Evolutionary conservation across 106 monocot species (phyloP).

Genomic region (Dendrobium chrysotoxum): DNA sequence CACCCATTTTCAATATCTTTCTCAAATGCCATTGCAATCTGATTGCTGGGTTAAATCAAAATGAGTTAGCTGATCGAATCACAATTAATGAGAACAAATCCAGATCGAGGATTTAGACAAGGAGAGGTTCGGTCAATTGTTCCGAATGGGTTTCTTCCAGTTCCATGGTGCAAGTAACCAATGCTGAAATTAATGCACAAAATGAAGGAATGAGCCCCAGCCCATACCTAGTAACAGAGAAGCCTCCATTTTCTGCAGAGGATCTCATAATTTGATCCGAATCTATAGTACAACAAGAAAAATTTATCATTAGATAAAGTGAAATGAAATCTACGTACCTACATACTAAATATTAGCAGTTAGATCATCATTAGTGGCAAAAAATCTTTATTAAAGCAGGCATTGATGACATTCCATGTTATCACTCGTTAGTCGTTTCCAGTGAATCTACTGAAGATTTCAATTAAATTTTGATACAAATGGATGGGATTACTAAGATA

Average conservation of each 20-base stretch:
- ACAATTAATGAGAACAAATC: too few species aligned
- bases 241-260: neutral
- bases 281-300: neutral
- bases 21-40: neutral
- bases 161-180: slow-evolving; percentile 65
- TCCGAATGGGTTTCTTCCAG: slow-evolving; percentile 35
- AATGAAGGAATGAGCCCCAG: slow-evolving; percentile 65
- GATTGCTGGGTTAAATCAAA: neutral
- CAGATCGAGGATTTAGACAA: slow-evolving; percentile 21
- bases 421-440: too few species aligned
- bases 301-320: neutral
- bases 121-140: slow-evolving; percentile 51
- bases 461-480: too few species aligned
- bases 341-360: too few species aligned
- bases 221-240: slow-evolving; percentile 59
- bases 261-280: neutral
- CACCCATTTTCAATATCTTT: neutral
- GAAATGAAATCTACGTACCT: too few species aligned
- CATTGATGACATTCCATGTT: too few species aligned
- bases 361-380: too few species aligned
- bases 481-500: too few species aligned
- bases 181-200: slow-evolving; percentile 60
- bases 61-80: neutral
- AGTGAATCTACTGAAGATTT: too few species aligned
- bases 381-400: too few species aligned